Evolutionary conservation across 768 basidiomycete species (phyloP), one percentile per base, ranked within the genome.

Genomic region (Leccinum truebloodii): DNA sequence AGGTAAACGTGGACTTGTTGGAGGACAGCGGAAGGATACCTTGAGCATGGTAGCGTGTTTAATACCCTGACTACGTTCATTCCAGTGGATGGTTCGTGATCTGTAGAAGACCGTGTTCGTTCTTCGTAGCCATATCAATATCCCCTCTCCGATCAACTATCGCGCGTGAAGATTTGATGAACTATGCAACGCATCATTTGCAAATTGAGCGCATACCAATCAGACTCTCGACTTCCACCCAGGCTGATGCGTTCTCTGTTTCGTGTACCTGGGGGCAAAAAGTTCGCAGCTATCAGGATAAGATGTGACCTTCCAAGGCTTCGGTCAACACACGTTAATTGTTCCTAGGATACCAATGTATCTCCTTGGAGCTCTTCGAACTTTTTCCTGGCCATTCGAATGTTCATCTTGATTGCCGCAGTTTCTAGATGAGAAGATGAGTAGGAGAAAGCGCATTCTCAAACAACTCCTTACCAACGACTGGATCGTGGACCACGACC

Each of bases 351-450:
- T 53, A 72, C 58, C 30, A 86, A 75, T 63, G 83, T 87, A 71
- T 89, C 87, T 9, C 85, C 88, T 73, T 94, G 92, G 28, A 98
- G 83, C 67, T 94, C 90, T 66, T 94, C 92, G 60, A 98, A 95
- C 72, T 95, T 95, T 55, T 81, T 78, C 30, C 93, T 85, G 22
- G 92, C 91, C 69, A 95, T 85, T 39, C 87, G 84, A 60, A 98
- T 90, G 71, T 97, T 97, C 73, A 95, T 81, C 72, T 86, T 87
- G 63, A 98, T 73, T 14, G 94, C 91, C 2, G 92, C 93, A 1
- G 92, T 89, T 78, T 96, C 95, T 96, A 75, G 16, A 59, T 46
- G 26, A 18, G 46, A 10, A n/a, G 10, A 34, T 59, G 24, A 54
- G 52, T 22, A 51, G 30, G 55, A 7, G 54, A 4, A 44, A 51